Evolutionary conservation across 495 filamentous ascomycete genomes (phyloP).

Genomic region (Neurospora sp.): DNA sequence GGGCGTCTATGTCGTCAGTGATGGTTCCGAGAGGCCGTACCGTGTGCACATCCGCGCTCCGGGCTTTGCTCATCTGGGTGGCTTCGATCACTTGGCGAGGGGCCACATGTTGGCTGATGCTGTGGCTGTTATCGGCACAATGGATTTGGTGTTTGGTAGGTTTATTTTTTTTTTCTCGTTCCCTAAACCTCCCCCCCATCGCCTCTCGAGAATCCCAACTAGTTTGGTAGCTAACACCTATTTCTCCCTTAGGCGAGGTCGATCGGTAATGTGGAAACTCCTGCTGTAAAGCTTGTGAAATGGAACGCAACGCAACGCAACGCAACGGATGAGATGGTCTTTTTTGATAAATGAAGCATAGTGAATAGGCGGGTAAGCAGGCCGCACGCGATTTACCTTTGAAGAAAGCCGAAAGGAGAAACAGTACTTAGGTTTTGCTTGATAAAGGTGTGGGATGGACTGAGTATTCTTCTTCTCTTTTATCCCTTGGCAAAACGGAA

Average conservation of each 20-base stretch:
- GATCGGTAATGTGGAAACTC: constrained; percentile 30
- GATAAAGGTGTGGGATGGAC: not conserved
- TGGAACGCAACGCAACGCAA: not conserved
- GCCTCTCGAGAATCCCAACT: not conserved
- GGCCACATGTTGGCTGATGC: constrained; percentile 95
- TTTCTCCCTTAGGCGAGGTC: constrained; percentile 31
- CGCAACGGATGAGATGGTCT: not conserved
- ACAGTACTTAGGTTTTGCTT: not conserved
- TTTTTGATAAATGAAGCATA: not conserved
- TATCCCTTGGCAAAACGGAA: not conserved
- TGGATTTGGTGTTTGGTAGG: constrained; percentile 68
- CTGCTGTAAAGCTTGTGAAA: not conserved
- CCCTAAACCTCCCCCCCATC: not conserved
- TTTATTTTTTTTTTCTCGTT: not conserved
- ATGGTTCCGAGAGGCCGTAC: constrained; percentile 93
- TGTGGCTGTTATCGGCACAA: constrained; percentile 90
- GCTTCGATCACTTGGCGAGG: constrained; percentile 84
- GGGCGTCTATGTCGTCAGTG: constrained; percentile 94
- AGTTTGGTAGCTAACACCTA: constrained; percentile 7
- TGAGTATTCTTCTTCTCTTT: not conserved
- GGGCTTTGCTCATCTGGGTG: constrained; percentile 89
- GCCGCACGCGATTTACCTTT: not conserved
- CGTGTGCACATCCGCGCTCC: constrained; percentile 95
- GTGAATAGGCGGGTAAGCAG: not conserved
- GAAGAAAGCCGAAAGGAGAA: not conserved